Conservation (phyloP, 2,329 filamentous ascomycete genomes). For the Volutella citrinella region DNA sequence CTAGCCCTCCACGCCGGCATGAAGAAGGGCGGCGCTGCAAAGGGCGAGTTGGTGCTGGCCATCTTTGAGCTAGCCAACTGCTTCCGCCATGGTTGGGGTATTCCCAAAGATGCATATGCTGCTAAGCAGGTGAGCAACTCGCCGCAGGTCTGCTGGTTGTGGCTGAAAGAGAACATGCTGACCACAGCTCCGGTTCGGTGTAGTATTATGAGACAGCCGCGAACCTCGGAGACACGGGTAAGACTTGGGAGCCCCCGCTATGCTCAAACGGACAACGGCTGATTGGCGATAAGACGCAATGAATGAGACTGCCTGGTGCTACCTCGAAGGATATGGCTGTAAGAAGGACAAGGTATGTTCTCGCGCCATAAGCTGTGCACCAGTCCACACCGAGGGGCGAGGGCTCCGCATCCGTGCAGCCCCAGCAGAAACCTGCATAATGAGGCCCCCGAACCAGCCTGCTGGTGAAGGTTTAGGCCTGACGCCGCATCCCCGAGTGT, state of each 20-base stretch:
- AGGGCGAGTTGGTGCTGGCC: conserved; percentile 92
- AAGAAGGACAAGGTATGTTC: conserved; percentile 94
- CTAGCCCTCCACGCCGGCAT: conserved; percentile 81
- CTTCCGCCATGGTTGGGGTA: conserved; percentile 94
- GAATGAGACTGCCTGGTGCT: conserved; percentile 97
- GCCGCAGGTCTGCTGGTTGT: too few relatives aligned
- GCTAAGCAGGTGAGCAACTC: conserved; percentile 64
- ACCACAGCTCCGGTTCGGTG: conserved; percentile 2
- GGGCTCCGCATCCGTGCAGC: too few relatives aligned
- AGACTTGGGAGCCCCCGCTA: conserved; percentile 32
- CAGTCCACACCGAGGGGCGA: too few relatives aligned
- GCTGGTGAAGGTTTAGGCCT: too few relatives aligned
- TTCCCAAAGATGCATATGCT: conserved; percentile 79
- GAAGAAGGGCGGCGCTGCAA: conserved; percentile 90
- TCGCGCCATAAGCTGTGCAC: conserved; percentile 8
- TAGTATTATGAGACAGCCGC: conserved; percentile 98
- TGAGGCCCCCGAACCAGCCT: too few relatives aligned
- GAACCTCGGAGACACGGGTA: conserved; percentile 85
- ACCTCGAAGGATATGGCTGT: conserved; percentile 92
- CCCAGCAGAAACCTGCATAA: too few relatives aligned
- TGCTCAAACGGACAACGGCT: too few relatives aligned
- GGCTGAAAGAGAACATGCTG: too few relatives aligned
- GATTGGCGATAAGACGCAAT: too few relatives aligned
- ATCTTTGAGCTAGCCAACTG: conserved; percentile 94
- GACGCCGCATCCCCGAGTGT: too few relatives aligned